phyloP scores from a whole-genome alignment of 371 early-diverging fungal species.

The Apophysomyces trapeziformis region DNA sequence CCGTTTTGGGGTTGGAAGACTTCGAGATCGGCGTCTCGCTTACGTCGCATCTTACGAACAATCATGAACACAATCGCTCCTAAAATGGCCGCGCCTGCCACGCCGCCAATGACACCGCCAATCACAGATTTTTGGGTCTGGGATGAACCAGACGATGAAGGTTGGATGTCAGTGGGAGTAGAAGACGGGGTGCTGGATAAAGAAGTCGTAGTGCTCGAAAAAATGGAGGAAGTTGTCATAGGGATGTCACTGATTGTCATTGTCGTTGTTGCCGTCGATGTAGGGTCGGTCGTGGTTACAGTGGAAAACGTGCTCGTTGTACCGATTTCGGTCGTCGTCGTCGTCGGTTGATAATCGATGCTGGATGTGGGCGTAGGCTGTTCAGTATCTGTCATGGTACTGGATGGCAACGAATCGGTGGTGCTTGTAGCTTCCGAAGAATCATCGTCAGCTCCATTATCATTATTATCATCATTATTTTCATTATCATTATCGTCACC shows the following conservation, averaged over 20 bases:
- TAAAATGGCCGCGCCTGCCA: constrained; percentile 35
- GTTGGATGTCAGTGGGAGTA: neutral
- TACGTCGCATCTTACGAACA: constrained; percentile 19
- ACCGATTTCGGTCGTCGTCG: too few relatives aligned
- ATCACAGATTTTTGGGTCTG: constrained; percentile 28
- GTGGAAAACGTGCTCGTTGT: neutral
- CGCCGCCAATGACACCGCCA: constrained; percentile 43
- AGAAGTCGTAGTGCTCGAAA: neutral
- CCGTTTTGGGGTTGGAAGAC: constrained; percentile 35
- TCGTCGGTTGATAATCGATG: too few relatives aligned
- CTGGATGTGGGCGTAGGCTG: too few relatives aligned
- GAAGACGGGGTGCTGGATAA: neutral
- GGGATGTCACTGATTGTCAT: neutral
- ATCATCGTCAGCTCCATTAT: neutral
- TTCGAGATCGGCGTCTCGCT: constrained; percentile 30
- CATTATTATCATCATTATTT: neutral
- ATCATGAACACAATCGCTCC: constrained; percentile 31
- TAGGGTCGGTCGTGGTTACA: neutral
- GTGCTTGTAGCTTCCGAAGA: too few relatives aligned
- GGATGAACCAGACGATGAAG: constrained; percentile 7
- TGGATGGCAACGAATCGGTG: too few relatives aligned
- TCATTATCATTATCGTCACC: neutral
- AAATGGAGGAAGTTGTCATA: neutral
- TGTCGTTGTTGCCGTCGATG: neutral
- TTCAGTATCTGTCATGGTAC: too few relatives aligned